phyloP scores from a whole-genome alignment of 2,329 filamentous ascomycete species.

The Pseudogymnoascus sp. region DNA sequence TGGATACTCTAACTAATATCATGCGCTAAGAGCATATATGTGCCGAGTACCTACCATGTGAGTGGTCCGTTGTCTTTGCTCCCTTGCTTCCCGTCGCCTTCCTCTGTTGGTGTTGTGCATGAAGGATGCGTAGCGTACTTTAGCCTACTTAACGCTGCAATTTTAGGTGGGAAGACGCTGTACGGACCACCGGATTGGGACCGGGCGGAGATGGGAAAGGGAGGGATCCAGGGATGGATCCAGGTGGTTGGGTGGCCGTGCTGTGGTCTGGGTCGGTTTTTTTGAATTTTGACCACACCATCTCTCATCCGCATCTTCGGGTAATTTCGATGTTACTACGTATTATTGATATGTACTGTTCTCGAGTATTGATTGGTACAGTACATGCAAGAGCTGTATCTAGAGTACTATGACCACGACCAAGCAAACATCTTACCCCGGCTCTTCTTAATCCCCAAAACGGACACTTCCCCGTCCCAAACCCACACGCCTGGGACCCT shows the following conservation, averaged over 20 bases:
- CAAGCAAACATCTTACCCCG: background rate
- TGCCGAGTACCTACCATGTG: background rate
- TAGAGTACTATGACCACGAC: background rate
- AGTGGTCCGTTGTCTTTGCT: background rate
- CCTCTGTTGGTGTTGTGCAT: background rate
- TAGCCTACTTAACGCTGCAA: background rate
- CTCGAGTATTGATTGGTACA: background rate
- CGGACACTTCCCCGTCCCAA: background rate
- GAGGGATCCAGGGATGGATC: background rate
- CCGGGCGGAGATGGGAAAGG: background rate
- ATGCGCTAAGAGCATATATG: background rate
- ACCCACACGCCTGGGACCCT: background rate
- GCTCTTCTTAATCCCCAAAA: background rate
- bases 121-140: background rate
- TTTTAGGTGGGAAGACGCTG: background rate
- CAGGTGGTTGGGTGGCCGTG: background rate
- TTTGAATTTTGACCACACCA: background rate
- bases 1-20: background rate
- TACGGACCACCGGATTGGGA: background rate
- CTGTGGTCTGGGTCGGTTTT: background rate
- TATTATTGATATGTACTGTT: background rate
- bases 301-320: background rate
- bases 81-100: background rate
- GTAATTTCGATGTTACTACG: background rate
- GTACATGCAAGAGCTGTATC: background rate